These are phyloP conservation scores for Fusarium sp. DNA, from an alignment of 2,329 filamentous ascomycete genomes.

Conservation along the genomic window DNA sequence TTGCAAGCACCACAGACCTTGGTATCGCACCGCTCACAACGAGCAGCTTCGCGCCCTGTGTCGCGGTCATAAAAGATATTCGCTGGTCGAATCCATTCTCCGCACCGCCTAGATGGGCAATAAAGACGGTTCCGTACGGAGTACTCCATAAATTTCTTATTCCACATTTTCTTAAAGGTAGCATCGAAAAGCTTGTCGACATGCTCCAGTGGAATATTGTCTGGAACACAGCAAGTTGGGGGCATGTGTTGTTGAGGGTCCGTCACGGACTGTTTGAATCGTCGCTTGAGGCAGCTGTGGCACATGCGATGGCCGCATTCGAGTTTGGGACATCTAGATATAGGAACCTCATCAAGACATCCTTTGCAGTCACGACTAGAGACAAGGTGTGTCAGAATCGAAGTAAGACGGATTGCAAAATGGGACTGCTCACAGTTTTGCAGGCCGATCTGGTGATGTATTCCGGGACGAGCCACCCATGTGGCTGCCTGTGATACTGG, in stretches of 20 bases:
- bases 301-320: slow-evolving; percentile 89
- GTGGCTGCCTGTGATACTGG: slow-evolving; percentile 49
- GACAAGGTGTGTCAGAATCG: slow-evolving; percentile 28
- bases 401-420: background rate
- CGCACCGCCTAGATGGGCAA: slow-evolving; percentile 81
- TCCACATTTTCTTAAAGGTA: slow-evolving; percentile 85
- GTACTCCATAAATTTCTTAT: slow-evolving; percentile 84
- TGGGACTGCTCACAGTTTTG: slow-evolving; percentile 44
- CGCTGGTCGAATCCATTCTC: slow-evolving; percentile 83
- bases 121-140: slow-evolving; percentile 83
- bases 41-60: slow-evolving; percentile 75
- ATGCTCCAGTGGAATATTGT: slow-evolving; percentile 82
- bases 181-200: slow-evolving; percentile 83
- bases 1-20: slow-evolving; percentile 84
- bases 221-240: slow-evolving; percentile 82
- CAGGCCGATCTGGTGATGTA: slow-evolving; percentile 47
- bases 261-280: slow-evolving; percentile 82
- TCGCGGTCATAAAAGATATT: slow-evolving; percentile 73
- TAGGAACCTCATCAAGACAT: slow-evolving; percentile 79
- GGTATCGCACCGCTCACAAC: slow-evolving; percentile 79
- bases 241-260: slow-evolving; percentile 85
- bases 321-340: slow-evolving; percentile 77
- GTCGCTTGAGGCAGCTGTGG: slow-evolving; percentile 79
- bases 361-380: slow-evolving; percentile 79
- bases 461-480: slow-evolving; percentile 47